phyloP scores from a whole-genome alignment of 2,329 filamentous ascomycete genomes.

The Colletotrichum sp. region DNA sequence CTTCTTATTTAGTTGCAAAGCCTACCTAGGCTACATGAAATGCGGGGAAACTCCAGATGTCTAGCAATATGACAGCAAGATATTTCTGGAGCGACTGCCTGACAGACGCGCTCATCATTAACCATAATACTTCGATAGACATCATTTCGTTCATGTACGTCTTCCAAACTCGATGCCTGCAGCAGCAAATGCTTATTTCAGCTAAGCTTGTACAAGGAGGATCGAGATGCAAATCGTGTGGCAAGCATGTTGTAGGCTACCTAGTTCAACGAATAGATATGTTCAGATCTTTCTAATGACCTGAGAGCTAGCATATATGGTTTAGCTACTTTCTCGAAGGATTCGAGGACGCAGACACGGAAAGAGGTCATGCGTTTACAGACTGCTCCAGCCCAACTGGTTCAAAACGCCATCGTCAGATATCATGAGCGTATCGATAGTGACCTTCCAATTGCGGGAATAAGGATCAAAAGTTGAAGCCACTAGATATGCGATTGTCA shows the following conservation, averaged over 20 bases:
- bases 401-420: not conserved
- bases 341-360: not conserved
- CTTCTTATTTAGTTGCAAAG: not conserved
- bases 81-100: not conserved
- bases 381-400: not conserved
- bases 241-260: not conserved
- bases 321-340: not conserved
- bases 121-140: not conserved
- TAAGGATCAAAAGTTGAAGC: not conserved
- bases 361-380: not conserved
- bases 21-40: not conserved
- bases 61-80: not conserved
- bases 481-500: not conserved
- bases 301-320: not conserved
- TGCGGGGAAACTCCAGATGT: not conserved
- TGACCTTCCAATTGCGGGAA: slow-evolving; percentile 8
- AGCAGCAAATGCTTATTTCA: not conserved
- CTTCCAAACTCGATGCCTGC: not conserved
- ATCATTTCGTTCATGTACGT: not conserved
- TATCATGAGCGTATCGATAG: not conserved
- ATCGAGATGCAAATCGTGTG: not conserved
- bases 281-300: not conserved
- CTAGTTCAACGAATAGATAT: not conserved
- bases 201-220: not conserved
- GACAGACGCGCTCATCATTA: not conserved